Percentiles rank a stretch among this genome's conserved stretches.
phyloP scores from a whole-genome alignment of 2,329 filamentous ascomycete genomes.

The Fusarium bactridioides region DNA sequence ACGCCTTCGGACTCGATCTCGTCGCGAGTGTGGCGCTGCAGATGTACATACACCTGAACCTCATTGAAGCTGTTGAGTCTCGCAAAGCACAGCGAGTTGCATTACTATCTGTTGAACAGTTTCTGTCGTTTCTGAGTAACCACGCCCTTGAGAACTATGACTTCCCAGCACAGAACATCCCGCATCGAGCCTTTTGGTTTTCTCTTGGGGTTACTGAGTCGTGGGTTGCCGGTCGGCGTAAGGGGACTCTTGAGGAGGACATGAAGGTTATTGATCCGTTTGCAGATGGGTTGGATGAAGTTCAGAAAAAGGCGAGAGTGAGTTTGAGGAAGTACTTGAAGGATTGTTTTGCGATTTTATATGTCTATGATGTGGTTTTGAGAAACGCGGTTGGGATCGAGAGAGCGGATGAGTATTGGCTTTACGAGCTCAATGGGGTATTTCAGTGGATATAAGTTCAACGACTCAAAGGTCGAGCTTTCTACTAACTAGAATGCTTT shows the following conservation, averaged over 20 bases:
- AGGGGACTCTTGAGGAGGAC: not conserved
- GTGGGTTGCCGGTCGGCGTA: not conserved
- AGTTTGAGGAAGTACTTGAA: not conserved
- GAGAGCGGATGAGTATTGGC: not conserved
- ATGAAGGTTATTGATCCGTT: not conserved
- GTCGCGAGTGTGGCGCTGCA: not conserved
- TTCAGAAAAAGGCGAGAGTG: not conserved
- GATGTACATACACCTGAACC: constrained; percentile 1
- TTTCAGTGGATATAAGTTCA: not conserved
- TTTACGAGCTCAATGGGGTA: fast-evolving
- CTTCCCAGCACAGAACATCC: not conserved
- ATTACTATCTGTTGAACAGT: not conserved
- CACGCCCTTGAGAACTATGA: constrained; percentile 2
- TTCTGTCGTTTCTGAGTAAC: not conserved
- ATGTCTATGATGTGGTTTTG: not conserved
- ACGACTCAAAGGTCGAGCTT: fast-evolving
- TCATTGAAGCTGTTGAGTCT: constrained; percentile 2
- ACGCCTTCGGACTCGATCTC: not conserved
- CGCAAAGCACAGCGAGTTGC: not conserved
- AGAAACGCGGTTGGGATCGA: fast-evolving
- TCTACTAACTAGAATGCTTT: too few relatives aligned
- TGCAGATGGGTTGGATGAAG: not conserved
- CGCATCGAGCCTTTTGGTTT: constrained; percentile 5
- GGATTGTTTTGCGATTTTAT: constrained; percentile 6
- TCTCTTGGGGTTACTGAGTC: not conserved